Evolutionary conservation across 192 early-diverging fungal species (phyloP).

Genomic region (Coemansia sp.): DNA sequence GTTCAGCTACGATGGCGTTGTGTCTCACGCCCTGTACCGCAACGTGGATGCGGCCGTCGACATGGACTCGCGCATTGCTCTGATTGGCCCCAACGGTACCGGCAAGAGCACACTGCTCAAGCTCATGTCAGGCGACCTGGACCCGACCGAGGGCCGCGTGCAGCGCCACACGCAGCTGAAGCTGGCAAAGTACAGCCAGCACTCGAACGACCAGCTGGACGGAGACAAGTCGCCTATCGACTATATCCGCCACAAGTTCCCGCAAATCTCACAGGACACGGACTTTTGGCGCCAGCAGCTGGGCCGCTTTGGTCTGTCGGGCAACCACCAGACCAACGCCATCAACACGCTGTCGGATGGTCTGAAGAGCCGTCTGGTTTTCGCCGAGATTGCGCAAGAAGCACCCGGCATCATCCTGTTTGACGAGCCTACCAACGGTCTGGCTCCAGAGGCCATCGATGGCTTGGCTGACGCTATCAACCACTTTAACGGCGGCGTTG

Average conservation of each 20-base stretch:
- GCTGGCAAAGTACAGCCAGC: constrained; percentile 95
- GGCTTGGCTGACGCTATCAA: constrained; percentile 95
- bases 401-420: constrained; percentile 84
- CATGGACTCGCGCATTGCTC: constrained; percentile 97
- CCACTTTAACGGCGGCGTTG: constrained; percentile 89
- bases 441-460: constrained; percentile 91
- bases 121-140: constrained; percentile 88
- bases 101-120: constrained; percentile 97
- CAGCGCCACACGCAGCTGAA: constrained; percentile 88
- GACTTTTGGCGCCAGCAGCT: constrained; percentile 88
- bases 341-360: constrained; percentile 92
- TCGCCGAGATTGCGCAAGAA: constrained; percentile 65
- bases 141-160: constrained; percentile 79
- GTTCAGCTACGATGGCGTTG: constrained; percentile 86
- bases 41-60: constrained; percentile 91
- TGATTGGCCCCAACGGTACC: constrained; percentile 93
- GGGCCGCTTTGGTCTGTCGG: constrained; percentile 91
- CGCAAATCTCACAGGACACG: constrained; percentile 73
- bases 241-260: constrained; percentile 83
- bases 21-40: constrained; percentile 80
- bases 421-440: constrained; percentile 94
- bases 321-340: constrained; percentile 84
- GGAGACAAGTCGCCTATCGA: constrained; percentile 82
- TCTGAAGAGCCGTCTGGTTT: constrained; percentile 84
- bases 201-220: constrained; percentile 95